phyloP scores from a whole-genome alignment of 805 yeast genomes.

The Wickerhamiella cacticola region DNA sequence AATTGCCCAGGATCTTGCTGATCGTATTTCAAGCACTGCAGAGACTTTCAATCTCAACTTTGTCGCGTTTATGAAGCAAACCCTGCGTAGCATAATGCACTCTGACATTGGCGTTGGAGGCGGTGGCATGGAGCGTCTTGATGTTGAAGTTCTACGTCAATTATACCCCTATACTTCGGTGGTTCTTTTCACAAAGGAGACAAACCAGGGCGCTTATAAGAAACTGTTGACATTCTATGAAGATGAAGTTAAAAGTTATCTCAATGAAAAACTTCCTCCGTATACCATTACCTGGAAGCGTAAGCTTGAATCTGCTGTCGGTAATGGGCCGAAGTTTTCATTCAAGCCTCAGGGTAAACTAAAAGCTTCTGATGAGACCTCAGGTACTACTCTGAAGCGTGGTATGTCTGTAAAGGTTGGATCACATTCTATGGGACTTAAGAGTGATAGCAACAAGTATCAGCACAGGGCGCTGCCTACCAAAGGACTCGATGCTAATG shows the following conservation, averaged over 20 bases:
- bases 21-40: conserved; percentile 46
- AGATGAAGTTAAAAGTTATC: conserved; percentile 27
- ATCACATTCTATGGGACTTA: not conserved
- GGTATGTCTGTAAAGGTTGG: conserved; percentile 9
- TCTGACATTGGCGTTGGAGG: conserved; percentile 13
- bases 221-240: conserved; percentile 36
- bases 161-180: conserved; percentile 36
- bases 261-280: conserved; percentile 27
- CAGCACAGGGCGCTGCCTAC: conserved; percentile 8
- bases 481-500: not conserved
- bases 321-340: not conserved
- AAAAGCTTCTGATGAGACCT: not conserved
- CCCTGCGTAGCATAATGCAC: conserved; percentile 28
- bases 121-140: conserved; percentile 21
- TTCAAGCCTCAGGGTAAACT: conserved; percentile 5
- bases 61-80: conserved; percentile 33
- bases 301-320: conserved; percentile 11
- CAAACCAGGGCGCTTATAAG: conserved; percentile 38
- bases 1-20: conserved; percentile 56
- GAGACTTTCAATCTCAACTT: conserved; percentile 39
- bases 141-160: conserved; percentile 19
- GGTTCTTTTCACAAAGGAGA: conserved; percentile 46
- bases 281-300: conserved; percentile 26
- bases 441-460: conserved; percentile 3
- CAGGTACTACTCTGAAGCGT: not conserved